A percentile compares a stretch with the other conserved stretches of the same genome.
Conservation (phyloP, 164 flowering plant species). For the Taxillus chinensis region DNA sequence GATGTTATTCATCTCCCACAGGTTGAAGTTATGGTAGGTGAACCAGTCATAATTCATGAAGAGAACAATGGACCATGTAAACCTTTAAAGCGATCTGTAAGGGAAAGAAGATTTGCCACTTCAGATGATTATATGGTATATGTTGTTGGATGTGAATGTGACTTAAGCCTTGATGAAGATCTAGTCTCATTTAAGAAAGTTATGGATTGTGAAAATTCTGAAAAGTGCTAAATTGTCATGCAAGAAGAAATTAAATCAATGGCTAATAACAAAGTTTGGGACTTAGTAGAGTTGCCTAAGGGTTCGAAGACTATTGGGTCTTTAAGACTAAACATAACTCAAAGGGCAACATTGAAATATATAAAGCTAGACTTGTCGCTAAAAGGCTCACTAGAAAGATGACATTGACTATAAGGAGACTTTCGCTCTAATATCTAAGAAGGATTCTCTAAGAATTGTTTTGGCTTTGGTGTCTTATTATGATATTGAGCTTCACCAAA, state of each 20-base stretch:
- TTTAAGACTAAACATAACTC: not conserved
- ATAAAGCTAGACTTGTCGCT: not conserved
- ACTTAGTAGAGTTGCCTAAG: not conserved
- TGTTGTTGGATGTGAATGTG: not conserved
- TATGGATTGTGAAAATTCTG: not conserved
- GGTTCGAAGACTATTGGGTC: not conserved
- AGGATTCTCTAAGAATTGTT: not conserved
- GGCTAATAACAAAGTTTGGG: not conserved
- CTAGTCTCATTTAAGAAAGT: not conserved
- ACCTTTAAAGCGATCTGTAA: not conserved
- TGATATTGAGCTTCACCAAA: conserved; percentile 2
- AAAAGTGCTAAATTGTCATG: not conserved
- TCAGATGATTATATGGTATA: not conserved
- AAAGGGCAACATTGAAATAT: not conserved
- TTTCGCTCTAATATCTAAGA: not conserved
- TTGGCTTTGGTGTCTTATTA: conserved; percentile 1
- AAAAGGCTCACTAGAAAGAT: not conserved
- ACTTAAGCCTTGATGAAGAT: not conserved
- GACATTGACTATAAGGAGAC: conserved; percentile 1
- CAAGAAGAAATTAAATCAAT: not conserved
- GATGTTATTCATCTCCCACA: not conserved
- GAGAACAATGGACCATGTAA: too few species aligned
- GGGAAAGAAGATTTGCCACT: not conserved
- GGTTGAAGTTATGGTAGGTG: not conserved
- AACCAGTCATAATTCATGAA: too few species aligned